Conservation (phyloP, 495 filamentous ascomycete genomes). For the Ramalina intermedia region DNA sequence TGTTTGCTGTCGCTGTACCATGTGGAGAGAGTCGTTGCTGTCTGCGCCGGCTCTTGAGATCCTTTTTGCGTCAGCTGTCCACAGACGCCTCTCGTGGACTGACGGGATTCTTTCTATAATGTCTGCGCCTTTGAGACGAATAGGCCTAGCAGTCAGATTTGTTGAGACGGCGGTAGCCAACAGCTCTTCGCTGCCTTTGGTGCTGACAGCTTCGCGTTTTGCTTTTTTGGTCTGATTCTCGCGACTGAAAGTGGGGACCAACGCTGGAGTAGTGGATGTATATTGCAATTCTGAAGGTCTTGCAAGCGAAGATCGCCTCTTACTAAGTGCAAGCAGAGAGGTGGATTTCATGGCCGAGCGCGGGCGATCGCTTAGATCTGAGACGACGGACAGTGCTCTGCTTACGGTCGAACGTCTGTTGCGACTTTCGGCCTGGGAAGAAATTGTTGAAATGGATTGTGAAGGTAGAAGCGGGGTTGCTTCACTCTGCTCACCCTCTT, state of each 20-base stretch:
- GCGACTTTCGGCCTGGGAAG: background rate
- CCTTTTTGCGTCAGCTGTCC: background rate
- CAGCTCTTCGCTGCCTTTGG: background rate
- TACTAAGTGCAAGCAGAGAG: background rate
- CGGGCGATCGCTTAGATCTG: slow-evolving; percentile 7
- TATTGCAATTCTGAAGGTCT: slow-evolving; percentile 5
- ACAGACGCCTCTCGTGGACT: background rate
- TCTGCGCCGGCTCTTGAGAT: background rate
- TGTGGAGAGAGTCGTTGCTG: background rate
- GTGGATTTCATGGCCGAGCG: slow-evolving; percentile 1
- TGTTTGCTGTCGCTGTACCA: slow-evolving; percentile 3
- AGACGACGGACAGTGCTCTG: slow-evolving; percentile 11
- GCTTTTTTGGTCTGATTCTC: background rate
- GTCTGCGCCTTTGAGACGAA: background rate
- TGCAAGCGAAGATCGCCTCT: slow-evolving; percentile 2
- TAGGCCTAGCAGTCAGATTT: slow-evolving; percentile 5
- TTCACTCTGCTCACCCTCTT: background rate
- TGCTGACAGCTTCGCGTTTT: background rate
- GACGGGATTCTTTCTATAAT: background rate
- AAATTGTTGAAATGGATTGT: background rate
- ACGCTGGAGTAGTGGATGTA: background rate
- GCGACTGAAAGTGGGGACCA: background rate
- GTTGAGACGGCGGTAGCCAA: background rate
- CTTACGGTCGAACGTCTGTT: slow-evolving; percentile 1
- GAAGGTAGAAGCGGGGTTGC: slow-evolving; percentile 5